phyloP scores from a whole-genome alignment of 2,329 filamentous ascomycete species.

The Trichoderma oligosporum region DNA sequence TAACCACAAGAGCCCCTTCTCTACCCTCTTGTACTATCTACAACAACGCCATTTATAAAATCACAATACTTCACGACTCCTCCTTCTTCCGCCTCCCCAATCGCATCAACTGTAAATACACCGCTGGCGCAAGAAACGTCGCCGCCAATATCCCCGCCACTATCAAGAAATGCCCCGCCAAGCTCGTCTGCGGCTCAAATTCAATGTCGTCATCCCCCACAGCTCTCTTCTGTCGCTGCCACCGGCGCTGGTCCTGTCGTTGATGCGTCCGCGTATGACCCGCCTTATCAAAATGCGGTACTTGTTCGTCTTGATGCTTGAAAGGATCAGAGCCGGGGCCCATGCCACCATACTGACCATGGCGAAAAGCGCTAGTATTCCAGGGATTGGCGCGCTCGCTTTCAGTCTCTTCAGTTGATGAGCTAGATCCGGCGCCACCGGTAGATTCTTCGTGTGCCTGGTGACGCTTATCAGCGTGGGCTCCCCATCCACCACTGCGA shows the following conservation, averaged over 20 bases:
- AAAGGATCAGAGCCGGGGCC: conserved; percentile 54
- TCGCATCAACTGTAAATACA: conserved; percentile 38
- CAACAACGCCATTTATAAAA: neutral
- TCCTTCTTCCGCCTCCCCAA: conserved; percentile 31
- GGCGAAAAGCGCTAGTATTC: conserved; percentile 23
- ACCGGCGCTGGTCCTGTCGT: conserved; percentile 51
- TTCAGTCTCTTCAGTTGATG: neutral
- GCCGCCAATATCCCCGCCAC: conserved; percentile 46
- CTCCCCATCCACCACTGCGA: conserved; percentile 73
- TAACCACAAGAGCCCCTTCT: neutral
- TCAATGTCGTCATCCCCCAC: conserved; percentile 37
- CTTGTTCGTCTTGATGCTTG: conserved; percentile 44
- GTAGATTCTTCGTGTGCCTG: conserved; percentile 48
- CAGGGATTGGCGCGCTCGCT: conserved; percentile 23
- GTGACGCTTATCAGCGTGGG: conserved; percentile 55
- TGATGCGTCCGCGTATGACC: conserved; percentile 72
- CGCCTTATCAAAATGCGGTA: conserved; percentile 69
- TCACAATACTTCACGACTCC: conserved; percentile 6
- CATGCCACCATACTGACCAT: conserved; percentile 46
- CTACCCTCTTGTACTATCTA: neutral
- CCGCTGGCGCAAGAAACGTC: conserved; percentile 44
- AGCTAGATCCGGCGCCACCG: conserved; percentile 26
- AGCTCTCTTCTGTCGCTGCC: conserved; percentile 36
- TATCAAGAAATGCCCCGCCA: conserved; percentile 47
- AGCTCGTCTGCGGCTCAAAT: conserved; percentile 41